These are phyloP conservation scores for Termitomyces sp. DNA, from an alignment of 768 basidiomycete species.

Conservation along the genomic window DNA sequence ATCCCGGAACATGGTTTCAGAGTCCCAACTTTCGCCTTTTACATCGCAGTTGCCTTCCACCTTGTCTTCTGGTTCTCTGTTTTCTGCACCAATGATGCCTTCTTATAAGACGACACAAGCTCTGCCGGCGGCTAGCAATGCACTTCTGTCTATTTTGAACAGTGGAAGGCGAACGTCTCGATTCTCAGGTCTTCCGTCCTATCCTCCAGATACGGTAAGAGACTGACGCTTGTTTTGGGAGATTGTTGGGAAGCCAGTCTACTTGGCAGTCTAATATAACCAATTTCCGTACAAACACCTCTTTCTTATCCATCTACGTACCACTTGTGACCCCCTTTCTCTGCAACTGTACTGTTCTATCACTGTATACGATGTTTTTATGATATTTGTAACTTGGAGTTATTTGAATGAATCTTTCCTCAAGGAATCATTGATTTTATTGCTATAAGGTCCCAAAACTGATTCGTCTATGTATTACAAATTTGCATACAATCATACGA, in stretches of 20 bases:
- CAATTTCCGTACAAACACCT: not conserved
- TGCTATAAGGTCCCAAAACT: too few species aligned
- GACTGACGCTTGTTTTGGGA: not conserved
- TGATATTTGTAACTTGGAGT: not conserved
- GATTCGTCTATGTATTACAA: not conserved
- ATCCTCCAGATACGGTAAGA: not conserved
- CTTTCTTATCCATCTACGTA: not conserved
- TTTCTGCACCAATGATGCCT: not conserved
- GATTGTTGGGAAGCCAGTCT: not conserved
- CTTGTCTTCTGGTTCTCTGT: not conserved
- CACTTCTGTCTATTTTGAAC: slow-evolving; percentile 17
- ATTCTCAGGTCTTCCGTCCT: slow-evolving; percentile 2
- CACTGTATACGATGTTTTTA: not conserved
- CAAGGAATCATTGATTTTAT: not conserved
- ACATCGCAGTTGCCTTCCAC: not conserved
- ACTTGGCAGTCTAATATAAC: not conserved
- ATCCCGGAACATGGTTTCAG: not conserved
- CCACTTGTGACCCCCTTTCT: not conserved
- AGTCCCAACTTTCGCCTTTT: not conserved
- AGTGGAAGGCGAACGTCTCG: slow-evolving; percentile 7
- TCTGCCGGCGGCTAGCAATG: slow-evolving; percentile 6
- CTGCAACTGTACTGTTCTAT: not conserved
- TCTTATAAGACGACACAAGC: not conserved
- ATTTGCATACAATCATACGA: not conserved
- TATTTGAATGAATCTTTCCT: not conserved